These are phyloP conservation scores for Ceratocystis alfenasii DNA, from an alignment of 2,329 filamentous ascomycete species.

Conservation along the genomic window DNA sequence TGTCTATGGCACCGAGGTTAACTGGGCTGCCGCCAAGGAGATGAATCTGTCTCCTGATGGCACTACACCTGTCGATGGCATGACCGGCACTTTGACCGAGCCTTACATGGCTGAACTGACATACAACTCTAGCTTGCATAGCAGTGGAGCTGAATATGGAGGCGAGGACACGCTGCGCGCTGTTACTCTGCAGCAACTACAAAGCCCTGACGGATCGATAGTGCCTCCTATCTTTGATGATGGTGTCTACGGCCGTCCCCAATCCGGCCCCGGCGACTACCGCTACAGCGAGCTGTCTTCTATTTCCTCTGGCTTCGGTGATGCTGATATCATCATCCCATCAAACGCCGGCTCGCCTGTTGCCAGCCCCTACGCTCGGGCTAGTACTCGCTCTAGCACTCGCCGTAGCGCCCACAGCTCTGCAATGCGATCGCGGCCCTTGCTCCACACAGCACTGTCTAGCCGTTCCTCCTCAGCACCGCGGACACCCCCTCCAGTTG, in stretches of 20 bases:
- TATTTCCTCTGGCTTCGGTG: conserved; percentile 52
- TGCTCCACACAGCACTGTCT: neutral
- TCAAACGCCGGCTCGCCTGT: conserved; percentile 25
- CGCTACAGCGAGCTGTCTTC: conserved; percentile 39
- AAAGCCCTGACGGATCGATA: conserved; percentile 4
- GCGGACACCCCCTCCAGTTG: conserved; percentile 11
- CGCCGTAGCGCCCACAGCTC: conserved; percentile 6
- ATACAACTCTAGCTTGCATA: conserved; percentile 15
- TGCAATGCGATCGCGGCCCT: conserved; percentile 1
- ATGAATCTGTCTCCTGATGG: neutral
- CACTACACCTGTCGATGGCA: neutral
- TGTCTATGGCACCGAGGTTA: conserved; percentile 4
- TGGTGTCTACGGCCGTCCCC: neutral
- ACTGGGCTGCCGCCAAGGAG: conserved; percentile 11
- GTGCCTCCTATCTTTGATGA: neutral
- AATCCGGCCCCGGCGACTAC: conserved; percentile 13
- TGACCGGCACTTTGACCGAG: conserved; percentile 6
- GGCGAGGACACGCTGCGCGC: conserved; percentile 19
- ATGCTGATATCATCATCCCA: conserved; percentile 45
- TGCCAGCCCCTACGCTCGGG: conserved; percentile 22
- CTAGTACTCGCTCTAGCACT: conserved; percentile 18
- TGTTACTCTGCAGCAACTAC: neutral
- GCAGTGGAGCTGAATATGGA: conserved; percentile 16
- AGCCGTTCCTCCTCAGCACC: neutral
- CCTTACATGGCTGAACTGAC: conserved; percentile 18